Conservation (phyloP, 2,329 filamentous ascomycete species). For the Aureobasidium subglaciale region DNA sequence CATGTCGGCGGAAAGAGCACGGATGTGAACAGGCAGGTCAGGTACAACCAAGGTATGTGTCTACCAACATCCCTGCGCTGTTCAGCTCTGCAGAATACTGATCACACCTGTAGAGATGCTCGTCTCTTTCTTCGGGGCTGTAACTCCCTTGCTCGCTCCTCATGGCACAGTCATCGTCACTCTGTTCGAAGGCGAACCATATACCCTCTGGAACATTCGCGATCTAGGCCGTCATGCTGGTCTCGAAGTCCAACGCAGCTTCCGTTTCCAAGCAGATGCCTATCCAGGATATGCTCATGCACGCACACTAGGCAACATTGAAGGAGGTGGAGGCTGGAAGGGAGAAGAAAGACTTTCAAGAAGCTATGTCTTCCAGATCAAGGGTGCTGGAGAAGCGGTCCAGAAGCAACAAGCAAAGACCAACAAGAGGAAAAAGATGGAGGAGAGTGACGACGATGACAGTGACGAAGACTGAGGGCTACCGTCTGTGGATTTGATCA, state of each 20-base stretch:
- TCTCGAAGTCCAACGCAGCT: constrained; percentile 62
- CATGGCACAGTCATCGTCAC: constrained; percentile 67
- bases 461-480: constrained; percentile 19
- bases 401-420: constrained; percentile 12
- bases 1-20: constrained; percentile 88
- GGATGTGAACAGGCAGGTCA: constrained; percentile 89
- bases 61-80: no score
- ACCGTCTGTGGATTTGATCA: background rate
- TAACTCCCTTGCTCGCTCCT: constrained; percentile 46
- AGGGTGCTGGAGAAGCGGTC: constrained; percentile 22
- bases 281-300: constrained; percentile 73
- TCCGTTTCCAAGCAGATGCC: constrained; percentile 56
- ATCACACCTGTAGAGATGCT: constrained; percentile 48
- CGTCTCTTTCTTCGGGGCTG: constrained; percentile 58
- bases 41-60: constrained; percentile 63
- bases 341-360: constrained; percentile 41
- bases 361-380: constrained; percentile 40
- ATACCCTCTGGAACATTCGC: constrained; percentile 89
- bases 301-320: constrained; percentile 57
- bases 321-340: constrained; percentile 41
- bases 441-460: constrained; percentile 18
- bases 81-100: background rate
- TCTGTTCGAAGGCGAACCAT: constrained; percentile 88
- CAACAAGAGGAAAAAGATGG: constrained; percentile 20
- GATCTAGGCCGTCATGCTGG: constrained; percentile 77